A percentile compares a stretch with the other conserved stretches of the same genome.
phyloP scores from a whole-genome alignment of 1,284 basidiomycete genomes.

The Trametes sp. region DNA sequence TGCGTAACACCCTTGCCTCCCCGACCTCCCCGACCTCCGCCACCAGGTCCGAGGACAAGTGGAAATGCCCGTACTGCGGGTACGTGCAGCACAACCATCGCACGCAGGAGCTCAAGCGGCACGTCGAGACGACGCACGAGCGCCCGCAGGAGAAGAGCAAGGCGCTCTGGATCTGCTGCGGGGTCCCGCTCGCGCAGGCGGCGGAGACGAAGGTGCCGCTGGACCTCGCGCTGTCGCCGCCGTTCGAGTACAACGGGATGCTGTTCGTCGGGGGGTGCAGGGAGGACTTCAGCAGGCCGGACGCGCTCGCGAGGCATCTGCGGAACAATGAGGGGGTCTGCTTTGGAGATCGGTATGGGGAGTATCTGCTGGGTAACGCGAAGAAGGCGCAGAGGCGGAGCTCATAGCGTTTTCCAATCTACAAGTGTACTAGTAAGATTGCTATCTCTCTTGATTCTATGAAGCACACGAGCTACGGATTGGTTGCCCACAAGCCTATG shows the following conservation, averaged over 20 bases:
- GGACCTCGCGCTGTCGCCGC: slow-evolving; percentile 44
- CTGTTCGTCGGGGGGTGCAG: slow-evolving; percentile 59
- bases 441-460: no score
- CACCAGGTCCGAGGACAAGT: not conserved
- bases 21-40: not conserved
- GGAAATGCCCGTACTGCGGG: slow-evolving; percentile 17
- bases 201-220: slow-evolving; percentile 31
- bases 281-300: slow-evolving; percentile 58
- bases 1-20: not conserved
- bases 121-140: slow-evolving; percentile 54
- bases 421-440: no score
- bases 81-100: slow-evolving; percentile 48
- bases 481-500: no score
- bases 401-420: no score
- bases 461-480: no score
- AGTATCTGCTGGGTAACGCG: slow-evolving; percentile 16
- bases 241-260: slow-evolving; percentile 43
- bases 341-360: slow-evolving; percentile 39
- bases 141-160: slow-evolving; percentile 33
- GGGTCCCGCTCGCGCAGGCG: slow-evolving; percentile 49
- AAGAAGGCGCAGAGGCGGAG: not conserved
- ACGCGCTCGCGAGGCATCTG: slow-evolving; percentile 65
- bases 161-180: slow-evolving; percentile 49
- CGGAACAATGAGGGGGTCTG: slow-evolving; percentile 51
- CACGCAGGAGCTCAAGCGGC: slow-evolving; percentile 59